Base-by-base conservation (phyloP, 257 asterid species). In the Leonotis leonurus region DNA sequence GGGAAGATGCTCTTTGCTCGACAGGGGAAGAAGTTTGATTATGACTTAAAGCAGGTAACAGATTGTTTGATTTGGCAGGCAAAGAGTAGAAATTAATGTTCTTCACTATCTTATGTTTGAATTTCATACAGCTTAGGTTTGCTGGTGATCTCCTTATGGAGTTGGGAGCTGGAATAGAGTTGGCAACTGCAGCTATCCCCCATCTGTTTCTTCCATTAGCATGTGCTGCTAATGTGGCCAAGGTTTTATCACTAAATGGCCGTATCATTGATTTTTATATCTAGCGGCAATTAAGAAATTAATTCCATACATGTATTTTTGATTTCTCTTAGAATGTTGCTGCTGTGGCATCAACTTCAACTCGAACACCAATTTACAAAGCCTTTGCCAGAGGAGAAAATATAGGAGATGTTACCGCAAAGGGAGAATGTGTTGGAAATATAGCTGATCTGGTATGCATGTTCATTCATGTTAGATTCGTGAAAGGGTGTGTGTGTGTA, bases 321-420 rank as follows among this genome's bases (percentile, higher is more conserved):
- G 36, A 71, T 76, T 81, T 45, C n/a, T 65, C 72, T 49, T 70
- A 93, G 99, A 93, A 93, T 82, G 89, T 93, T 27, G 85, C 82
- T 77, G 97, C 96, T 18, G 97, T 93, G 68, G 87, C 99, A 70
- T 89, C 99, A 49, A 90, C 96, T 21, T 89, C 97, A 9, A 93
- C 99, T 72, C 90, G 99, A 66, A 89, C 97, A 12, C 99, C 97
- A 52, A 89, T 93, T 56, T 93, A 93, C 83, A 93, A 89, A 81
- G 99, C 97, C 60, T 93, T 93, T 69, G 99, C 99, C 48, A 85
- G 80, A 80, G 99, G 99, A 65, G 99, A 93, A 82, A 93, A 93
- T 68, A 93, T 93, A 57, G 99, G 99, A 60, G 99, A 93, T 85
- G 97, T 93, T 65, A 93, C 99, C 63, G 97, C 99, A 18, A 93